Evolutionary conservation across 352 stramenopile species (phyloP).

Genomic region (Pythium phragmiticola): DNA sequence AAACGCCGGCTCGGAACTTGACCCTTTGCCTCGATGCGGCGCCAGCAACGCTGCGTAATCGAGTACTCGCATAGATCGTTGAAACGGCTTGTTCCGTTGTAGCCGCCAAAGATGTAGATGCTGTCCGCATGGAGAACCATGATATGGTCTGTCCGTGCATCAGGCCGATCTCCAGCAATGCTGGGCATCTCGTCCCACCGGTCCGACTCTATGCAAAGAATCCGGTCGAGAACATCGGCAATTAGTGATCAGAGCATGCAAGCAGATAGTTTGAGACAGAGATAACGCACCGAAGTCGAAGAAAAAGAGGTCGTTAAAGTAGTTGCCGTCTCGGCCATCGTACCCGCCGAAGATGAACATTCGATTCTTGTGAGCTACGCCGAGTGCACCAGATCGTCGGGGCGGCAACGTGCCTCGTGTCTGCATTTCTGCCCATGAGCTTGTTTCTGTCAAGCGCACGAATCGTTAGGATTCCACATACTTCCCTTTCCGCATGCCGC

Average conservation of each 20-base stretch:
- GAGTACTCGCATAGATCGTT: conserved; percentile 84
- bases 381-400: conserved; percentile 73
- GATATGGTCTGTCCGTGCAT: conserved; percentile 85
- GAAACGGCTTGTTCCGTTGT: conserved; percentile 79
- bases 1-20: conserved; percentile 67
- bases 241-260: background rate
- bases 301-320: conserved; percentile 88
- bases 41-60: conserved; percentile 56
- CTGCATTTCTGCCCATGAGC: conserved; percentile 74
- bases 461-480: background rate
- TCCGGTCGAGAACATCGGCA: background rate
- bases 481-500: background rate
- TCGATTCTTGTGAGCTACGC: conserved; percentile 72
- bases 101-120: conserved; percentile 89
- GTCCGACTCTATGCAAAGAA: conserved; percentile 35
- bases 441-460: conserved; percentile 28
- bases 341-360: conserved; percentile 92
- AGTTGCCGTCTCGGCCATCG: conserved; percentile 86
- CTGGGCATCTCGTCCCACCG: conserved; percentile 82
- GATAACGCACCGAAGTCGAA: conserved; percentile 73
- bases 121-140: conserved; percentile 78
- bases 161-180: conserved; percentile 50
- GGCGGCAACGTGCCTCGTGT: conserved; percentile 61
- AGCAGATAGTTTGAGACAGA: background rate
- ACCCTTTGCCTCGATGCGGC: conserved; percentile 43